Conservation (phyloP, 805 yeast species). For the Ogataea dorogensis region DNA sequence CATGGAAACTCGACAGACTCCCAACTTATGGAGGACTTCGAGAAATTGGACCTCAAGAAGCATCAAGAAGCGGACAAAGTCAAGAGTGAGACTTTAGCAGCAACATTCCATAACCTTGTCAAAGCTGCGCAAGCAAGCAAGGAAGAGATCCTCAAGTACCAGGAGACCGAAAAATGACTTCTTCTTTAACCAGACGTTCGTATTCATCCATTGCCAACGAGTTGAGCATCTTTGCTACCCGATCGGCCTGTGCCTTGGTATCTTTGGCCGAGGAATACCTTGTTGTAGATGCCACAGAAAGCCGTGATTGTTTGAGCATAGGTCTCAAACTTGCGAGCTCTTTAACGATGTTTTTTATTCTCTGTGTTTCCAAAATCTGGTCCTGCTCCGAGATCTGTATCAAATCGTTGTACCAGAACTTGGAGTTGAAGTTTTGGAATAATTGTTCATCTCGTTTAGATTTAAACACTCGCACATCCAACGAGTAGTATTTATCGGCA, state of each 20-base stretch:
- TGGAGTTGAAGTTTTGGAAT: conserved; percentile 41
- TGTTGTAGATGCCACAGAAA: too few species aligned
- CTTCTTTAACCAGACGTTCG: conserved; percentile 5
- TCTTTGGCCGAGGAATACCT: too few species aligned
- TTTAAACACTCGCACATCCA: conserved; percentile 60
- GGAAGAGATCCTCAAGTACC: conserved; percentile 30
- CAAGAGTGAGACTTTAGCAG: conserved; percentile 29
- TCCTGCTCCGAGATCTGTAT: conserved; percentile 16
- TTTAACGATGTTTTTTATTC: conserved; percentile 10
- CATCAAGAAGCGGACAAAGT: conserved; percentile 11
- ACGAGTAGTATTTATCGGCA: conserved; percentile 63
- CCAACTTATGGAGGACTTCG: conserved; percentile 35
- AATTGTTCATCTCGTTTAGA: conserved; percentile 49
- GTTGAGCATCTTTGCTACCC: conserved; percentile 3
- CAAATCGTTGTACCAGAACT: conserved; percentile 46
- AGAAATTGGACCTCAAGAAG: conserved; percentile 14
- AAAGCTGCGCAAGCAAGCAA: conserved; percentile 33
- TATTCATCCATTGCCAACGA: conserved; percentile 7
- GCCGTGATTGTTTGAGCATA: conserved; percentile 1
- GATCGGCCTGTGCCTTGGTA: conserved; percentile 1
- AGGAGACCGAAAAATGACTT: conserved; percentile 20
- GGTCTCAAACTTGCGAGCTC: conserved; percentile 7
- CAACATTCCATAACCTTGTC: conserved; percentile 33
- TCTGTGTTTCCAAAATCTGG: conserved; percentile 12
- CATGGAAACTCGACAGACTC: conserved; percentile 41